Base-by-base conservation (phyloP, 352 stramenopile species). In the Thalassiosira livingstoniorum region DNA sequence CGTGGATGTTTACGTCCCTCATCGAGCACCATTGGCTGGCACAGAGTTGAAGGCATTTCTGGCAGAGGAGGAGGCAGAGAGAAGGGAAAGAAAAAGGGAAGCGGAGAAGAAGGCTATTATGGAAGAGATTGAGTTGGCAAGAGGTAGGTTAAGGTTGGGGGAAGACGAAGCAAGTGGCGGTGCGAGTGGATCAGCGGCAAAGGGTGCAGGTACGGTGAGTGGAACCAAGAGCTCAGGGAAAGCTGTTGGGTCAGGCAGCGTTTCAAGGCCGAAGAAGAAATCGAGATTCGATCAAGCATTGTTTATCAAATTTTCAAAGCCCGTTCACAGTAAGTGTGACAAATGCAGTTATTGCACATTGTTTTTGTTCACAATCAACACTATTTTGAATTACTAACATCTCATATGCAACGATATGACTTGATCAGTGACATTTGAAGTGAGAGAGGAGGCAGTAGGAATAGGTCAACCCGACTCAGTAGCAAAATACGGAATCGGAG, bases 301-400 rank as follows among this genome's bases (percentile, higher is more conserved):
- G 23, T 95, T 95, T 79, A 79, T 95, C 2, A 95, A 95, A 71
- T 95, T 95, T 61, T 92, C 84, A 39, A 95, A 94, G 75, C 91
- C 91, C 32, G 76, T 92, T 21, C 89, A 95, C 78, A 88, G 83
- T 90, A 80, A 87, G 81, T 87, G 23, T 75, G 29, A 43, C 35
- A n/a, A n/a, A n/a, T n/a, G n/a, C n/a, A n/a, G n/a, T n/a, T n/a
- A n/a, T n/a, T n/a, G n/a, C 4, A 54, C 7, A 43, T 45, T 66
- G 15, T 61, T 23, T 64, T 61, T n/a, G 51, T 55, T 29, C 1
- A 54, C 32, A 53, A 60, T 0, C 74, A 27, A 21, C 27, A 60
- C 11, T 65, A 51, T 68, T 55, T 34, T 57, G 11, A 39, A 32
- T 2, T 53, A 31, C 57, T 65, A 13, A 68, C 34, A 23, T 29